Evolutionary conservation across 2,329 filamentous ascomycete genomes (phyloP).

Genomic region (Hypoxylon sp.): DNA sequence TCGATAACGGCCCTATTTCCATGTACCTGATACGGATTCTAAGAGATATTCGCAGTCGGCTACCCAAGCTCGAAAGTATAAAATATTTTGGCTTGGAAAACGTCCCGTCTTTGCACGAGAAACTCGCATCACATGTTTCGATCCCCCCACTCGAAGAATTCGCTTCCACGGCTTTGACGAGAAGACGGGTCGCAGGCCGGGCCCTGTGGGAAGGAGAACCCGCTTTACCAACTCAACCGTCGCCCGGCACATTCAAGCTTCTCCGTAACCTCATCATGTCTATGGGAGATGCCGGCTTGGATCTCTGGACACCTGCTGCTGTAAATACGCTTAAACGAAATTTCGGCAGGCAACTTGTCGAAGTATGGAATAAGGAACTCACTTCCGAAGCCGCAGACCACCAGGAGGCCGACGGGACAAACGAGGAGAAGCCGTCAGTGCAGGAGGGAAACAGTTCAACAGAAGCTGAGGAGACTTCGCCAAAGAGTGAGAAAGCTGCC

Average conservation of each 20-base stretch:
- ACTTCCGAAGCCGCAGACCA: conserved; percentile 47
- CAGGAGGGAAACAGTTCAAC: conserved; percentile 40
- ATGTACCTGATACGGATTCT: conserved; percentile 81
- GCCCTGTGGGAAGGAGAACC: conserved; percentile 86
- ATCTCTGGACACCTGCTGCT: conserved; percentile 84
- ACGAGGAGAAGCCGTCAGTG: conserved; percentile 29
- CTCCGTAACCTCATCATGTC: conserved; percentile 73
- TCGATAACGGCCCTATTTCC: conserved; percentile 67
- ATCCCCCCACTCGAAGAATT: conserved; percentile 66
- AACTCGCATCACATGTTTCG: conserved; percentile 70
- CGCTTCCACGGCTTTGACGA: conserved; percentile 58
- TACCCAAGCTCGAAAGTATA: conserved; percentile 68
- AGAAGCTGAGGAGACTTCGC: conserved; percentile 36
- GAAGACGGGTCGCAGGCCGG: conserved; percentile 70
- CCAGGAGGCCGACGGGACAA: conserved; percentile 41
- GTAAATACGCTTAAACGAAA: conserved; percentile 73
- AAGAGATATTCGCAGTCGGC: conserved; percentile 78
- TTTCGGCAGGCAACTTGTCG: conserved; percentile 66
- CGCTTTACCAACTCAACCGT: conserved; percentile 82
- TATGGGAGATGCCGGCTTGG: conserved; percentile 80
- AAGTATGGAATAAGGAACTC: conserved; percentile 63
- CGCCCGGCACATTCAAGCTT: conserved; percentile 79
- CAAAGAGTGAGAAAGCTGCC: conserved; percentile 23
- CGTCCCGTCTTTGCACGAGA: conserved; percentile 74
- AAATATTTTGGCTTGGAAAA: conserved; percentile 71